phyloP scores from a whole-genome alignment of 257 asterid species.

The Salvia miltiorrhiza region DNA sequence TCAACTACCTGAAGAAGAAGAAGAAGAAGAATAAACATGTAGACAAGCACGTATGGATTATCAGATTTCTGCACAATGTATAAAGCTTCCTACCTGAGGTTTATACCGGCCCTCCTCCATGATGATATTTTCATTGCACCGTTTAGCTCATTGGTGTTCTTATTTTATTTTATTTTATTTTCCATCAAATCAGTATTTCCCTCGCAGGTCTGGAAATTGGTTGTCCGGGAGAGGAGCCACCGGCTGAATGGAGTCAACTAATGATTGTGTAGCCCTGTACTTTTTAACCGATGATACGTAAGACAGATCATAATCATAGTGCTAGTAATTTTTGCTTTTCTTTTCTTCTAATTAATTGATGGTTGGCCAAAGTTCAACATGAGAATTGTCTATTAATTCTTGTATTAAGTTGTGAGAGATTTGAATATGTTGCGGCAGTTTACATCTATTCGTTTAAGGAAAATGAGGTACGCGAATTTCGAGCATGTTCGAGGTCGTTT shows the following conservation, averaged over 20 bases:
- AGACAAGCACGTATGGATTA: slow-evolving; percentile 10
- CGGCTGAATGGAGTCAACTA: slow-evolving; percentile 17
- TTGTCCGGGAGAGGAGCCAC: slow-evolving; percentile 7
- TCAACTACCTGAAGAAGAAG: slow-evolving; percentile 72
- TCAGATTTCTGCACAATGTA: slow-evolving; percentile 14
- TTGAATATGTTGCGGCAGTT: slow-evolving; percentile 16
- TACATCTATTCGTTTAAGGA: slow-evolving; percentile 4
- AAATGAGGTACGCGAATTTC: neutral
- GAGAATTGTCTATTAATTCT: slow-evolving; percentile 13
- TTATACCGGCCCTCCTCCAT: slow-evolving; percentile 14
- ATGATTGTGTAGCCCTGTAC: slow-evolving; percentile 16
- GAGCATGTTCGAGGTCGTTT: neutral
- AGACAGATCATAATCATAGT: slow-evolving; percentile 7
- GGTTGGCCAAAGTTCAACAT: neutral
- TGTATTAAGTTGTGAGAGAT: slow-evolving; percentile 21
- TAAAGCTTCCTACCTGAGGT: slow-evolving; percentile 26
- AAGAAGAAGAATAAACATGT: slow-evolving; percentile 54
- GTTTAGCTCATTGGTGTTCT: neutral
- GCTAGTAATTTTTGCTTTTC: neutral
- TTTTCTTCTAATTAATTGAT: slow-evolving; percentile 13
- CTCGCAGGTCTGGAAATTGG: slow-evolving; percentile 15
- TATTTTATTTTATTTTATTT: neutral
- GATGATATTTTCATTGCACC: neutral
- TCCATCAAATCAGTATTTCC: slow-evolving; percentile 1
- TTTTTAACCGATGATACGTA: slow-evolving; percentile 1